Evolutionary conservation across 495 filamentous ascomycete genomes (phyloP).

Genomic region (Aspergillus taichungensis): DNA sequence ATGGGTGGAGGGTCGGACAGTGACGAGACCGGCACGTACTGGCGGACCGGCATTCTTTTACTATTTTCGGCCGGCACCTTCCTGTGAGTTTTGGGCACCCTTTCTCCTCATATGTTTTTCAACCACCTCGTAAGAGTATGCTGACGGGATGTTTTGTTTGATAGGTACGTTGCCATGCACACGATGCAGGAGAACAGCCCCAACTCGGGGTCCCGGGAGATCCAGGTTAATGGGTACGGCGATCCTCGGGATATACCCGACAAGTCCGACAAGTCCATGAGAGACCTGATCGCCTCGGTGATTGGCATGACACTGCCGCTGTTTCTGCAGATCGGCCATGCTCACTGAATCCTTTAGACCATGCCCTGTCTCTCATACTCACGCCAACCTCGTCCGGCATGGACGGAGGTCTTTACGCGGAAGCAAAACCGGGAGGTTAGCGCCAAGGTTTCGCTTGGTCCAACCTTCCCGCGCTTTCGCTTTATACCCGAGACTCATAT

Average conservation of each 20-base stretch:
- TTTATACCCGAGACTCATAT: too few relatives aligned
- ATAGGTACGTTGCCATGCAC: constrained; percentile 95
- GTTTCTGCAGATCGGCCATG: constrained; percentile 84
- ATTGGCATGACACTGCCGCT: constrained; percentile 86
- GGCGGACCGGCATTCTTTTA: constrained; percentile 88
- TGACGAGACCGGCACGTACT: constrained; percentile 49
- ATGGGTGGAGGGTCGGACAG: constrained; percentile 44
- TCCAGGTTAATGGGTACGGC: constrained; percentile 55
- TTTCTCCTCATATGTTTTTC: not conserved
- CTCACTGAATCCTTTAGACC: constrained; percentile 47
- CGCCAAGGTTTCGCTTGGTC: too few relatives aligned
- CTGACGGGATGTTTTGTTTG: constrained; percentile 1
- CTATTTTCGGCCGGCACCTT: constrained; percentile 94
- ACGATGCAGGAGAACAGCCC: constrained; percentile 80
- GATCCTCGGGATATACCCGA: constrained; percentile 39
- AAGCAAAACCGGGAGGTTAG: too few relatives aligned
- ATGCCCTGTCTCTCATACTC: not conserved
- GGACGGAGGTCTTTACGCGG: too few relatives aligned
- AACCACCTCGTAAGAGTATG: not conserved
- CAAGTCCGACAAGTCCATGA: constrained; percentile 37
- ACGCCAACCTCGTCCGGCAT: too few relatives aligned
- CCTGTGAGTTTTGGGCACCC: constrained; percentile 52
- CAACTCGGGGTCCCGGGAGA: constrained; percentile 38
- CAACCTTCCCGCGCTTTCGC: too few relatives aligned
- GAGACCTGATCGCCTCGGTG: constrained; percentile 61